Conservation (phyloP, 805 yeast species). For the Saturnispora quitensis region DNA sequence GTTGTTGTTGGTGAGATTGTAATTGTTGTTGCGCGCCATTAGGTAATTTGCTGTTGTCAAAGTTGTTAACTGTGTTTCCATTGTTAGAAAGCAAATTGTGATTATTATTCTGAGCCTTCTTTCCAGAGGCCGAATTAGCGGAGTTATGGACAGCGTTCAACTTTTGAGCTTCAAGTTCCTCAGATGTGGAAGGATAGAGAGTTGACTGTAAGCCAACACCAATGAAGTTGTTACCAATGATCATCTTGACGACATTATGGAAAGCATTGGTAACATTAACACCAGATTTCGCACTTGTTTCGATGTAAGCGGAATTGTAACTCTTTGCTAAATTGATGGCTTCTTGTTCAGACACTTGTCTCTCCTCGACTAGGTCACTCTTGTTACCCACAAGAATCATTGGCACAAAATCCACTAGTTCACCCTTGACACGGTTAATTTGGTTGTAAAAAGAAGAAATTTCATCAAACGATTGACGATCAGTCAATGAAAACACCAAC, state of each 20-base stretch:
- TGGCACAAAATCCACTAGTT: constrained; percentile 56
- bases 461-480: constrained; percentile 78
- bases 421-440: constrained; percentile 39
- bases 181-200: constrained; percentile 20
- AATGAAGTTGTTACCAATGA: constrained; percentile 19
- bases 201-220: constrained; percentile 23
- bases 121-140: background rate
- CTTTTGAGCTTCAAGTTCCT: constrained; percentile 15
- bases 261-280: constrained; percentile 53
- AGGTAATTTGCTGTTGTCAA: background rate
- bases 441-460: constrained; percentile 55
- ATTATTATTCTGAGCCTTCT: background rate
- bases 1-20: background rate
- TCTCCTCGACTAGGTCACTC: constrained; percentile 52
- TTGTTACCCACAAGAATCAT: constrained; percentile 72
- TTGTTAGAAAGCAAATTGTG: background rate
- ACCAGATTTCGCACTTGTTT: constrained; percentile 88
- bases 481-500: constrained; percentile 81
- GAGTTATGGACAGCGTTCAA: background rate
- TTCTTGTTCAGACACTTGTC: constrained; percentile 55
- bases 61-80: background rate
- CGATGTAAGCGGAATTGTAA: constrained; percentile 69
- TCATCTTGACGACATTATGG: constrained; percentile 28
- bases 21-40: too few relatives aligned
- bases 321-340: constrained; percentile 53